phyloP scores from a whole-genome alignment of 2,329 filamentous ascomycete genomes.

The Davidsoniella australis region DNA sequence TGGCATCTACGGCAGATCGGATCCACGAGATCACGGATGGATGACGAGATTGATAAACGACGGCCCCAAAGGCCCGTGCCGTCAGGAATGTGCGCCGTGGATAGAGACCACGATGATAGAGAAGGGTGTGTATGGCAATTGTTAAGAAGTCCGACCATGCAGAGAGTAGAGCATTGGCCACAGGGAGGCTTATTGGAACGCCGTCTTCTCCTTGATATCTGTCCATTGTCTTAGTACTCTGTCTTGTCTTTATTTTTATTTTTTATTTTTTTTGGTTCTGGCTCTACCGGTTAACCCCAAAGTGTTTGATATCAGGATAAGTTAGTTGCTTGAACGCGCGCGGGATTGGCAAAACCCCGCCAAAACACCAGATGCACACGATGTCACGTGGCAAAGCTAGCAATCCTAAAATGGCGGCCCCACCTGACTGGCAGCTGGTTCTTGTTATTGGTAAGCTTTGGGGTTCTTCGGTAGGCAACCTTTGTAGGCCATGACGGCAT shows the following conservation, averaged over 20 bases:
- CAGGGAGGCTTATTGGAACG: slow-evolving; percentile 19
- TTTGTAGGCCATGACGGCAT: too few species aligned
- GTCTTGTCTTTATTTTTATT: too few species aligned
- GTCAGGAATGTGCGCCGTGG: slow-evolving; percentile 61
- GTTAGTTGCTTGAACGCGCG: background rate
- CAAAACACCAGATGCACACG: slow-evolving; percentile 6
- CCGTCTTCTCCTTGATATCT: background rate
- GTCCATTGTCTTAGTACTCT: background rate
- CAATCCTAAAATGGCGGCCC: too few species aligned
- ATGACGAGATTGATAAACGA: slow-evolving; percentile 73
- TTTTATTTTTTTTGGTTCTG: too few species aligned
- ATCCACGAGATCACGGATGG: slow-evolving; percentile 77
- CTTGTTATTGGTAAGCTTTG: too few species aligned
- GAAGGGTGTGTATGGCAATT: slow-evolving; percentile 68
- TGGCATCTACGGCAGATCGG: slow-evolving; percentile 58
- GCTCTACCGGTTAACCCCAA: too few species aligned
- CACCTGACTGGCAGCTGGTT: too few species aligned
- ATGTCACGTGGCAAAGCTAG: slow-evolving; percentile 7
- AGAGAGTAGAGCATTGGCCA: slow-evolving; percentile 41
- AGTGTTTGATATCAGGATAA: background rate
- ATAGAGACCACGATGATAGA: slow-evolving; percentile 70
- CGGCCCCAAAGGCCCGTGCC: slow-evolving; percentile 64
- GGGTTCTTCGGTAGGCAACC: too few species aligned
- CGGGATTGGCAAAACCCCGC: too few species aligned
- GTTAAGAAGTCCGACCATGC: slow-evolving; percentile 68